Evolutionary conservation across 2,329 filamentous ascomycete species (phyloP), one percentile per base, ranked within the genome.

Genomic region (Volutella citrinella): DNA sequence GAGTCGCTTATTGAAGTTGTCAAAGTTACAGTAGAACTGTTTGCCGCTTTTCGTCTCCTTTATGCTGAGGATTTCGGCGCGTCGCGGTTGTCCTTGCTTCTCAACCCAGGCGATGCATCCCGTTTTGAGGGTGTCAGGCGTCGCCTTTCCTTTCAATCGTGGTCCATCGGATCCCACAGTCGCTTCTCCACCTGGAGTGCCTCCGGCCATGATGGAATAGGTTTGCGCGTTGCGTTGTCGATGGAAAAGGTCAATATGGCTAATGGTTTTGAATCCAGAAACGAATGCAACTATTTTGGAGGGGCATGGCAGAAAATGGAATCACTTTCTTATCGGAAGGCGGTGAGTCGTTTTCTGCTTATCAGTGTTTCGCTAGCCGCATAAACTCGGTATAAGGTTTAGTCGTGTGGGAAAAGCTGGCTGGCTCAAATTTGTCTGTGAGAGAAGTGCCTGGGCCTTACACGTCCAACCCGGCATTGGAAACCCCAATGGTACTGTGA

Each of bases 1-100:
- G 10, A 78, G 64, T 46, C 72, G 74, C 64, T 97, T 97, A 67
- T 97, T 97, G 77, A 96, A 97, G 55, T 95, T 94, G 57, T 95
- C 88, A 60, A 96, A 97, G 62, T 97, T 95, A 54, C 95, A 94
- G 63, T 96, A 96, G 57, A 91, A 96, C 35, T 87, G 85, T 23
- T 87, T 84, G 12, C 85, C 83, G 54, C 87, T 91, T 63, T 94
- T 94, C 15, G 87, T 85, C 40, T 90, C 87, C 56, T 87, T 84
- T 51, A 97, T 94, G 39, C 88, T 93, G n/a, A 98, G 70, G 44
- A 98, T 95, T 62, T 98, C 93, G 51, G 93, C 93, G 66, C 93
- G 89, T 51, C 93, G 83, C 42, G 85, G 76, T 55, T 90, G 82
- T 41, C 88, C 88, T 61, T 95, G 89, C 44, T 80, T 80, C 38